A percentile compares a stretch with the other conserved stretches of the same genome.
phyloP scores from a whole-genome alignment of 2,329 filamentous ascomycete genomes.

The Xylariales sp. region DNA sequence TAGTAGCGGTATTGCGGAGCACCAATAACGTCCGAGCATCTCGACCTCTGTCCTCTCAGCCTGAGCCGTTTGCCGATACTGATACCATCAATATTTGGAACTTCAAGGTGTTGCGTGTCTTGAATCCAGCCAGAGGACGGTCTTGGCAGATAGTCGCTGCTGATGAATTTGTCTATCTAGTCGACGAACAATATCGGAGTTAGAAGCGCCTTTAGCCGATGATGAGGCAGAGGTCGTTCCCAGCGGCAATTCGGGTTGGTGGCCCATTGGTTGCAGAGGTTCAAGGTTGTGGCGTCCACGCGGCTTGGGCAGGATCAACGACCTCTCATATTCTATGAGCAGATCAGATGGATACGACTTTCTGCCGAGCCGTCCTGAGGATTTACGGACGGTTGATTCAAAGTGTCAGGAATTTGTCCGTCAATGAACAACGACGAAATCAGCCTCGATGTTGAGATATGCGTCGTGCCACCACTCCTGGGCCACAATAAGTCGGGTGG shows the following conservation, averaged over 20 bases:
- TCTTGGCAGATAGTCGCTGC: no score
- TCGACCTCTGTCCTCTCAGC: no score
- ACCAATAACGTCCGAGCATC: no score
- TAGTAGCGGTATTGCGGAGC: no score
- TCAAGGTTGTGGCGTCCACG: neutral
- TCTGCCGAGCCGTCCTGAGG: neutral
- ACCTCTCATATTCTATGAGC: neutral
- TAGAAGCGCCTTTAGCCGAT: neutral
- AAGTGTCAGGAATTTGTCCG: constrained; percentile 1
- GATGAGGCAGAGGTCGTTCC: neutral
- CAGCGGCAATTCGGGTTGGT: constrained; percentile 5
- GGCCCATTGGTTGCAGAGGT: neutral
- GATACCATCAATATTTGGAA: no score
- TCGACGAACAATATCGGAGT: no score
- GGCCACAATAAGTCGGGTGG: neutral
- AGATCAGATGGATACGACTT: neutral
- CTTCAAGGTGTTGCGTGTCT: no score
- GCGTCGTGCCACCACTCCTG: neutral
- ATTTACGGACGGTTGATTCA: constrained; percentile 1
- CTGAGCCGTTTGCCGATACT: no score
- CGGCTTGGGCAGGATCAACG: neutral
- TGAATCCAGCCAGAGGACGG: no score
- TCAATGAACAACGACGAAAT: neutral
- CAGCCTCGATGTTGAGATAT: neutral
- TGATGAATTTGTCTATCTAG: neutral